phyloP scores from a whole-genome alignment of 108 stramenopile genomes.

The Mediolabrus comicus region DNA sequence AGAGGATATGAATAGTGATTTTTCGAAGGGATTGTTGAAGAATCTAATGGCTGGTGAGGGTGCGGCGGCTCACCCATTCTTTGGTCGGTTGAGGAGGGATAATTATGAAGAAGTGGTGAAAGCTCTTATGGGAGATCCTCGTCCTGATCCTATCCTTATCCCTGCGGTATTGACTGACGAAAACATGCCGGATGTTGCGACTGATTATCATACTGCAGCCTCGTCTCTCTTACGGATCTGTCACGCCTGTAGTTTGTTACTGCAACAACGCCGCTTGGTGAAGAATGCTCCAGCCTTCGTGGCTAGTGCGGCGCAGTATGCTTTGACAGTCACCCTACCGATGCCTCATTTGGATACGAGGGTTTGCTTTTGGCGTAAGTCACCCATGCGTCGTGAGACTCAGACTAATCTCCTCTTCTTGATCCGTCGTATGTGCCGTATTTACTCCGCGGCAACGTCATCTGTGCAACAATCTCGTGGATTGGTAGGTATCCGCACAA shows the following conservation, averaged over 20 bases:
- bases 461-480: constrained; percentile 94
- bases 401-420: constrained; percentile 86
- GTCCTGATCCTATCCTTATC: constrained; percentile 91
- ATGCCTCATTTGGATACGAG: constrained; percentile 86
- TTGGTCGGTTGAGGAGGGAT: constrained; percentile 92
- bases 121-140: constrained; percentile 84
- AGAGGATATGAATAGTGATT: constrained; percentile 57
- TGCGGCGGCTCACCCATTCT: constrained; percentile 84
- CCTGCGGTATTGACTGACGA: constrained; percentile 95
- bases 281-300: constrained; percentile 96
- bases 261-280: constrained; percentile 92
- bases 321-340: constrained; percentile 91
- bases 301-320: constrained; percentile 93
- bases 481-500: constrained; percentile 95
- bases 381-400: constrained; percentile 90
- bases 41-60: constrained; percentile 72
- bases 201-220: constrained; percentile 82
- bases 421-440: constrained; percentile 85
- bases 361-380: constrained; percentile 94
- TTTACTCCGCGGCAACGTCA: constrained; percentile 89
- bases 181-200: constrained; percentile 85
- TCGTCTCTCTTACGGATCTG: constrained; percentile 87
- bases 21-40: constrained; percentile 70
- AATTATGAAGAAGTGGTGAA: constrained; percentile 89
- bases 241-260: constrained; percentile 93